These are phyloP conservation scores for Porodaedalea pini DNA, from an alignment of 1,284 basidiomycete species.

Conservation along the genomic window DNA sequence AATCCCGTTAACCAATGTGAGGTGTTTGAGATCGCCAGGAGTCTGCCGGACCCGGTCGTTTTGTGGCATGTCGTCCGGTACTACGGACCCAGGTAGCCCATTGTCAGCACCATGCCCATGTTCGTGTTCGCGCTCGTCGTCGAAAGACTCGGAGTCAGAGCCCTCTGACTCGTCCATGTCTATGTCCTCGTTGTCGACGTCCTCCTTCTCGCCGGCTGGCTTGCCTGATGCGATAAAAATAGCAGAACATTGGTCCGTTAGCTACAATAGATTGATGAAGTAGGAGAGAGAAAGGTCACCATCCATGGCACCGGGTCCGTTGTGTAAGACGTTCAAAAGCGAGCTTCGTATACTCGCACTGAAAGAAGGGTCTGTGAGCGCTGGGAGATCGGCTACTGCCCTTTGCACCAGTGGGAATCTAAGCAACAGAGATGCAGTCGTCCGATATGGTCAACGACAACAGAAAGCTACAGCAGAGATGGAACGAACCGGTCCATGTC, in stretches of 20 bases:
- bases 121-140: not conserved
- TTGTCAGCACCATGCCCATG: not conserved
- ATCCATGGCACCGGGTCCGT: not conserved
- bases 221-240: not conserved
- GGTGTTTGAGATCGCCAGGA: not conserved
- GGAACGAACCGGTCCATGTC: slow-evolving; percentile 61
- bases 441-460: not conserved
- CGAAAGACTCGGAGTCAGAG: not conserved
- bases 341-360: slow-evolving; percentile 39
- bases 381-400: slow-evolving; percentile 51
- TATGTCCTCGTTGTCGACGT: not conserved
- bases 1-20: not conserved
- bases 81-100: not conserved
- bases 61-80: not conserved
- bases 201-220: not conserved
- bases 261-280: too few species aligned
- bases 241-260: too few species aligned
- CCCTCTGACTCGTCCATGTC: not conserved
- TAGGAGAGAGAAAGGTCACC: not conserved
- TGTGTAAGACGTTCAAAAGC: not conserved
- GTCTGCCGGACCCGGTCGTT: not conserved
- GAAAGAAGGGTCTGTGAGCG: slow-evolving; percentile 51
- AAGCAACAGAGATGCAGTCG: not conserved
- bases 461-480: not conserved
- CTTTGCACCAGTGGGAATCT: slow-evolving; percentile 63